Evolutionary conservation across 176 grass and related monocot genomes (phyloP), one percentile per base, ranked within the genome.

Genomic region (Secale cereale): DNA sequence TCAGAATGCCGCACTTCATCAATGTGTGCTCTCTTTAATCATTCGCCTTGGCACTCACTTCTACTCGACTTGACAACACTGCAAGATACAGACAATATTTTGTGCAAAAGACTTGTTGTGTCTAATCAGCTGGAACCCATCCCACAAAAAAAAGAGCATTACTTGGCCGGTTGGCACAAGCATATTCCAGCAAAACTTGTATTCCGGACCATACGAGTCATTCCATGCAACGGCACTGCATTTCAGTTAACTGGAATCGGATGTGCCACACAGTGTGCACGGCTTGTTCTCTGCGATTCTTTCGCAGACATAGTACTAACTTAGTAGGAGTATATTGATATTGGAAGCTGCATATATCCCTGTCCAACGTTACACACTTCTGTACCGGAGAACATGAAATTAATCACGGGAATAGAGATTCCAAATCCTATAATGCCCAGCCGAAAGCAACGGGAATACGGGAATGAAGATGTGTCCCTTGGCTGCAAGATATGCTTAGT

Each of bases 21-120:
- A 33, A 68, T 0, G 7, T 59, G 36, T 45, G 20, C 1, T 12
- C 76, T 22, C 56, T 89, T 41, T 43, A 22, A 79, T 88, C 54
- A 40, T 73, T 73, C 52, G 28, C 73, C 74, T 63, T 63, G 65
- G 52, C 80, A 78, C 86, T 43, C 41, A 83, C 39, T 70, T 50
- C 73, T 36, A 19, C 40, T 74, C 64, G 17, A 59, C 37, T 52
- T 36, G 80, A 68, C 25, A 31, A 22, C 7, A 30, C 70, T 10
- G 46, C 4, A 50, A 6, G 15, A 17, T 2, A 50, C 45, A 0
- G 1, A 2, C 46, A 50, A 50, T 17, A 17, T 50, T 50, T 50
- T 50, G 46, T 26, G 7, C 29, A 3, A 26, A 69, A 69, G 22
- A 81, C 22, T n/a, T 69, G 6, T 26, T 52, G n/a, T 13, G 26